Percentiles rank a stretch among this genome's conserved stretches.
These are phyloP conservation scores for Microsporum ferrugineum DNA, from an alignment of 2,329 filamentous ascomycete species.

Conservation along the genomic window DNA sequence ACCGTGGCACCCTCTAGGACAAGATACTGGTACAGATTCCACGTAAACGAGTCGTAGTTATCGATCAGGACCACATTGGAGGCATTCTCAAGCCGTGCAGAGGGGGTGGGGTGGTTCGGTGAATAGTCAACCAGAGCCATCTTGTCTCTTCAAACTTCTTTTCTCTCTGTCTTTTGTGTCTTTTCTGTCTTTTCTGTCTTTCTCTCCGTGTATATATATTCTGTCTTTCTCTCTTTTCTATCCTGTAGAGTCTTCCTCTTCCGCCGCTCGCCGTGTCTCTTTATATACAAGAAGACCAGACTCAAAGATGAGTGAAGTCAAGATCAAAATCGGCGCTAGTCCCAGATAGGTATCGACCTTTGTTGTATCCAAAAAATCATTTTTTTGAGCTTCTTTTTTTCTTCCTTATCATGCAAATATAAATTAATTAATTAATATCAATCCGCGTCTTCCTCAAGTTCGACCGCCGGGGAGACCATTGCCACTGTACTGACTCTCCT, in stretches of 20 bases:
- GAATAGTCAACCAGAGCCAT: conserved; percentile 60
- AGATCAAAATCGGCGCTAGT: conserved; percentile 19
- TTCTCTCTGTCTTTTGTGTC: neutral
- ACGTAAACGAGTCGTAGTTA: conserved; percentile 99
- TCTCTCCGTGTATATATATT: neutral
- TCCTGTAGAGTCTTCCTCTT: neutral
- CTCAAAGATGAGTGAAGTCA: neutral
- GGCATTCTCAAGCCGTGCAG: conserved; percentile 61
- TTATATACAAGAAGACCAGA: conserved; percentile 1
- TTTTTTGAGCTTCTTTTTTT: conserved; percentile 11
- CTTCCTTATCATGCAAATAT: conserved; percentile 12
- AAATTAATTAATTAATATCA: neutral
- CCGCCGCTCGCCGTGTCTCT: neutral
- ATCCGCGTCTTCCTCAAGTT: neutral
- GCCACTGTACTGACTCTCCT: neutral
- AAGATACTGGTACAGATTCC: conserved; percentile 98
- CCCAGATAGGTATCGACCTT: conserved; percentile 25
- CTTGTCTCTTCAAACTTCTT: neutral
- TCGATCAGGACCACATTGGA: conserved; percentile 91
- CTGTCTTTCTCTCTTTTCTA: neutral
- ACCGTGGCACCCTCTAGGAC: conserved; percentile 90
- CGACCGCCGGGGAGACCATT: neutral
- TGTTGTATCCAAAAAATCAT: conserved; percentile 22
- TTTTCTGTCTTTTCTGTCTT: neutral
- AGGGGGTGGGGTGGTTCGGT: conserved; percentile 63